These are phyloP conservation scores for Prunus yedoensis DNA, from an alignment of 331 rosid genomes.

Conservation along the genomic window DNA sequence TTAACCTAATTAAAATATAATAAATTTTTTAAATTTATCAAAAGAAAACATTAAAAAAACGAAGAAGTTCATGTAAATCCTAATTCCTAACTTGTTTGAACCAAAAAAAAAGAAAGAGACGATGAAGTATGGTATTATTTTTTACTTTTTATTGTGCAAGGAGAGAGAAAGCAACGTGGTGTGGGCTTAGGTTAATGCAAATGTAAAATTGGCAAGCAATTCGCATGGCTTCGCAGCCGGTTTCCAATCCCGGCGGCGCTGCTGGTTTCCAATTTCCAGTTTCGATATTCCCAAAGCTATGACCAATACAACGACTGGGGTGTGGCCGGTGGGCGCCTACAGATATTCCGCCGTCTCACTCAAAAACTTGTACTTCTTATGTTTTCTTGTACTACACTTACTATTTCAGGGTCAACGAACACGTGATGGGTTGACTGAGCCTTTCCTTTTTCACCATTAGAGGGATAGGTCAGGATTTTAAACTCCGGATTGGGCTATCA, in stretches of 20 bases:
- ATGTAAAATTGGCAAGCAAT: background rate
- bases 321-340: constrained; percentile 2
- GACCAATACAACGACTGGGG: too few species aligned
- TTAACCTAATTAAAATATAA: too few species aligned
- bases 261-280: background rate
- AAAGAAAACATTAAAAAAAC: background rate
- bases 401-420: too few species aligned
- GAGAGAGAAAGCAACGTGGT: too few species aligned
- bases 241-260: constrained; percentile 8
- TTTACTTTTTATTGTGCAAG: too few species aligned
- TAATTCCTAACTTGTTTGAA: too few species aligned
- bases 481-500: too few species aligned
- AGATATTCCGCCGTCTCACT: background rate
- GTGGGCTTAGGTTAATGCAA: background rate
- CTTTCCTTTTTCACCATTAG: too few species aligned
- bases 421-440: background rate
- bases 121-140: too few species aligned
- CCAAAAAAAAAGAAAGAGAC: too few species aligned
- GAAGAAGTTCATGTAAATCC: background rate
- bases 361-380: background rate
- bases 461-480: too few species aligned
- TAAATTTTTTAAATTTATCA: too few species aligned
- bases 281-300: background rate
- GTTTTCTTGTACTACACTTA: background rate
- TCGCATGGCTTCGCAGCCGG: background rate